Evolutionary conservation across 2,329 filamentous ascomycete genomes (phyloP).

Genomic region (Corinectria fuckeliana): DNA sequence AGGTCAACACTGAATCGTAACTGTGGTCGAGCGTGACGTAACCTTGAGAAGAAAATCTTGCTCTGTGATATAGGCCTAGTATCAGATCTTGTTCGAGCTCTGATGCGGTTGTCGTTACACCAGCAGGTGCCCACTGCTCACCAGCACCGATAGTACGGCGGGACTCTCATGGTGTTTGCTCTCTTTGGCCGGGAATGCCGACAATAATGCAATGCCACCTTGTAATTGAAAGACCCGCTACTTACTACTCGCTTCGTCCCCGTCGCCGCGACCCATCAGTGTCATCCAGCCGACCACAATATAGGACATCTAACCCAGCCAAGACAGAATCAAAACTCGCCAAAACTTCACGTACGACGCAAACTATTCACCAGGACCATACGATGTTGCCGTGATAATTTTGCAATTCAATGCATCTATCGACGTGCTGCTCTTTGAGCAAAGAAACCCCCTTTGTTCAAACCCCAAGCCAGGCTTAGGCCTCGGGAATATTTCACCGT

Average conservation of each 20-base stretch:
- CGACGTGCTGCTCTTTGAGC: constrained; percentile 25
- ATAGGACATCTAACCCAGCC: no score
- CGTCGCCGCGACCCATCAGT: no score
- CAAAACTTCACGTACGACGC: not conserved
- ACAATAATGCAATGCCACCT: no score
- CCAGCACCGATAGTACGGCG: not conserved
- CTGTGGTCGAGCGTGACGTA: not conserved
- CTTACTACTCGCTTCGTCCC: no score
- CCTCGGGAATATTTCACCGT: not conserved
- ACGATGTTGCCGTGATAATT: constrained; percentile 8
- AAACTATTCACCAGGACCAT: not conserved
- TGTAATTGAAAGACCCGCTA: no score
- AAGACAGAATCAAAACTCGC: not conserved
- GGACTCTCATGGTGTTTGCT: no score
- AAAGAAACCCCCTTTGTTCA: constrained; percentile 28
- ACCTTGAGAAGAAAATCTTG: not conserved
- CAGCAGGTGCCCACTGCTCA: not conserved
- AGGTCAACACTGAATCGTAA: not conserved
- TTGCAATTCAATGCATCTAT: constrained; percentile 33
- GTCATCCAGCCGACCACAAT: no score
- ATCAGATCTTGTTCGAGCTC: not conserved
- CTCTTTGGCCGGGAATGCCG: no score
- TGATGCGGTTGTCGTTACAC: not conserved
- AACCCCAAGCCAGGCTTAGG: constrained; percentile 29
- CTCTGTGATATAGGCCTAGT: not conserved